Conservation (phyloP, 371 early-diverging fungal species). For the Apophysomyces trapeziformis region DNA sequence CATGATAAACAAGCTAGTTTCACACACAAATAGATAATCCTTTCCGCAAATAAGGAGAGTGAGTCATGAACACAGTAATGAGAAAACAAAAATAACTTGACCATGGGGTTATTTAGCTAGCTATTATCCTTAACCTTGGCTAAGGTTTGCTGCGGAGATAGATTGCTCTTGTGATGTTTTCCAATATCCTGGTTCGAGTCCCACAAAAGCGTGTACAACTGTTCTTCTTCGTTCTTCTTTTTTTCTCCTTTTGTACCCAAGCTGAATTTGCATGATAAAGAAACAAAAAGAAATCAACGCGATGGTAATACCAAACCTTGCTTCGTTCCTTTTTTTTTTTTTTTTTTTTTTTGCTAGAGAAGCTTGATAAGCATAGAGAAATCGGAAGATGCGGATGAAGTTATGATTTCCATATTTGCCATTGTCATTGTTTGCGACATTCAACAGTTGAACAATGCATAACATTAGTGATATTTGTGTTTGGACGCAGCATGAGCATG, state of each 20-base stretch:
- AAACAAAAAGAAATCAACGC: not conserved
- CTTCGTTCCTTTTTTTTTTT: not conserved
- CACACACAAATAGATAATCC: conserved; percentile 26
- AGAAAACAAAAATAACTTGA: not conserved
- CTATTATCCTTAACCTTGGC: conserved; percentile 12
- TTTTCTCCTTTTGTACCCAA: not conserved
- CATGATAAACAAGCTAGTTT: not conserved
- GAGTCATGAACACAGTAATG: not conserved
- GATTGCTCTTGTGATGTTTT: too few species aligned
- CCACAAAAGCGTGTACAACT: not conserved
- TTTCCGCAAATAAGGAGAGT: conserved; percentile 26
- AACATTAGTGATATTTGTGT: conserved; percentile 8
- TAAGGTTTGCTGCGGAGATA: too few species aligned
- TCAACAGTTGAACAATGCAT: conserved; percentile 9
- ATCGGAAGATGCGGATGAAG: not conserved
- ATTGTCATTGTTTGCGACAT: conserved; percentile 5
- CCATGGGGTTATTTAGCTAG: conserved; percentile 36
- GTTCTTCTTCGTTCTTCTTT: not conserved
- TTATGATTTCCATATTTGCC: not conserved
- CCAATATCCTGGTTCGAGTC: too few species aligned
- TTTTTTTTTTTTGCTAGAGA: too few species aligned
- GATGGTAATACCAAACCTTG: not conserved
- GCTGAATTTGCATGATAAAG: not conserved
- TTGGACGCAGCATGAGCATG: conserved; percentile 11
- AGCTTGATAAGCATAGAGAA: not conserved